Evolutionary conservation across 345 rosid species (phyloP).

Genomic region (Syzygium oleosum): DNA sequence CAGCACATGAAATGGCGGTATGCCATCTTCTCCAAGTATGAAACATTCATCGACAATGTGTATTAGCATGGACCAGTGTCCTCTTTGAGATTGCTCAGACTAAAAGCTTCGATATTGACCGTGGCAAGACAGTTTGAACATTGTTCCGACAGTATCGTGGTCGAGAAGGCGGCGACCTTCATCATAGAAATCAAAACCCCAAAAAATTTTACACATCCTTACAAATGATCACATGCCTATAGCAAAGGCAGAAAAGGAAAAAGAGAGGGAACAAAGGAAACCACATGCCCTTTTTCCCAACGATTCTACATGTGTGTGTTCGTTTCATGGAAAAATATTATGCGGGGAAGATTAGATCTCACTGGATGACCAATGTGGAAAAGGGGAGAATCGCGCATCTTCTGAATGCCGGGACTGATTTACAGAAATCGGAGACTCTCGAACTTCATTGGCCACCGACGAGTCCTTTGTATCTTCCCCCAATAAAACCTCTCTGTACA

Average conservation of each 20-base stretch:
- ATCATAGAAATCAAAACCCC: not conserved
- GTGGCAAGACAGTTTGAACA: not conserved
- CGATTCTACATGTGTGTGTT: not conserved
- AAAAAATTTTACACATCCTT: not conserved
- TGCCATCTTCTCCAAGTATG: not conserved
- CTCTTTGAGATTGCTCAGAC: not conserved
- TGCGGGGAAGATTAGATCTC: not conserved
- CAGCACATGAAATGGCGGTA: not conserved
- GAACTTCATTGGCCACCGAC: not conserved
- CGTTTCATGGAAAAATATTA: not conserved
- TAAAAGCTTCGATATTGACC: not conserved
- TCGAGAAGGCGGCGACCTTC: not conserved
- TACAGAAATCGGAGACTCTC: not conserved
- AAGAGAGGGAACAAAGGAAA: not conserved
- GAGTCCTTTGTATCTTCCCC: constrained; percentile 1
- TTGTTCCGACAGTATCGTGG: not conserved
- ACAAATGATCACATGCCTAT: not conserved
- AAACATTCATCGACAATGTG: not conserved
- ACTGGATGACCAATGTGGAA: not conserved
- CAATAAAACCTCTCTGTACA: constrained; percentile 37
- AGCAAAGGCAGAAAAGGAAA: not conserved
- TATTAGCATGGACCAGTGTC: not conserved
- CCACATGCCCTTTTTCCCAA: not conserved
- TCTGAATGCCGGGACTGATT: not conserved
- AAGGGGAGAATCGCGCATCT: not conserved